Base-by-base conservation (phyloP, 2,329 filamentous ascomycete genomes). In the Botrytis galanthina region DNA sequence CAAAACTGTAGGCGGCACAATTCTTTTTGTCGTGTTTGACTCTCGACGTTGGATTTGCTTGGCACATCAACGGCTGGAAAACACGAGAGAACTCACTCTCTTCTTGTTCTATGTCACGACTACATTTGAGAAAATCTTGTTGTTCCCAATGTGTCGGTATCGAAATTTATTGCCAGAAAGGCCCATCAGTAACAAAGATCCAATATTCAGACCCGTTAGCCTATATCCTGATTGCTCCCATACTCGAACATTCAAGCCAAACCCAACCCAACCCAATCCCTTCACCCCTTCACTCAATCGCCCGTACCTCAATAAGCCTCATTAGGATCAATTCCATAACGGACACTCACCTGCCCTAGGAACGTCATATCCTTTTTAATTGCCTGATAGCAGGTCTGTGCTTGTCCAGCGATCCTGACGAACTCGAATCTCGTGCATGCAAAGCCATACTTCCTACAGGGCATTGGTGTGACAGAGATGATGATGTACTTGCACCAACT, bases 401-500 rank as follows among this genome's bases (percentile, higher is more conserved):
- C 48, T 14, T 69, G 66, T 5, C 66, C 66, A 1, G 66, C 37
- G 2, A 69, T 69, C 42, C 66, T 18, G 0, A 69, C 66, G 29
- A 69, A 69, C 10, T 69, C 66, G 1, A 69, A 69, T 4, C 66
- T 42, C 1, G 26, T 69, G 5, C 4, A 42, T 6, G 37, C 37
- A 42, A 69, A 69, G 4, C 66, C 48, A 10, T 32, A 57, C 20
- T 57, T 69, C 6, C 10, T 26, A 12, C 71, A 72, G 6, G 39
- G 62, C 1, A 68, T 32, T n/a, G 29, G 3, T 20, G 20, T 3
- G 7, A 72, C 35, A 2, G 71, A 72, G 4, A 72, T 48, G 16
- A 72, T 26, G 9, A n/a, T 48, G 7, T 69, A 35, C 18, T 57
- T 69, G 44, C 71, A 72, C 71, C 71, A 72, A 9, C 14, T 57